Evolutionary conservation across 441 rosid genomes (phyloP).

Genomic region (Geranium incanum): DNA sequence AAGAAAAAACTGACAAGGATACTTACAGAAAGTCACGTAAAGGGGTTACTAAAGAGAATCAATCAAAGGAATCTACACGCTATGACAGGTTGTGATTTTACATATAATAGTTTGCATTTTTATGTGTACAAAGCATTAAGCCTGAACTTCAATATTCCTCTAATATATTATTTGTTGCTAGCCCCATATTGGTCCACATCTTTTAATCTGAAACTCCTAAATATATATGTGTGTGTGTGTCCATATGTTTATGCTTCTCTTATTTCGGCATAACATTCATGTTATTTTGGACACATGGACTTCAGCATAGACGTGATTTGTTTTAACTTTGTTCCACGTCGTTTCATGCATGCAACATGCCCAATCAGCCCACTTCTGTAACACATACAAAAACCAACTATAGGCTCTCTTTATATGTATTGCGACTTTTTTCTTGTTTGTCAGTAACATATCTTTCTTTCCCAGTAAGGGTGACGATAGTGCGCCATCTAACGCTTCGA

Average conservation of each 20-base stretch:
- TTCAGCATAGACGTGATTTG: too few relatives aligned
- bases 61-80: slow-evolving; percentile 37
- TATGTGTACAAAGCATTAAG: background rate
- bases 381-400: background rate
- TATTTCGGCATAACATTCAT: too few relatives aligned
- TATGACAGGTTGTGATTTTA: slow-evolving; percentile 44
- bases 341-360: background rate
- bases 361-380: background rate
- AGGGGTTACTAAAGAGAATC: slow-evolving; percentile 35
- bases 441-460: slow-evolving; percentile 16
- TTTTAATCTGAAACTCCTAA: too few relatives aligned
- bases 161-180: background rate
- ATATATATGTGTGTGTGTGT: too few relatives aligned
- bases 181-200: background rate
- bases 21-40: slow-evolving; percentile 43
- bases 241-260: too few relatives aligned
- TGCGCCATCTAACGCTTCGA: slow-evolving; percentile 35
- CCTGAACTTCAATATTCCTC: background rate
- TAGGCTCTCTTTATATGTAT: background rate
- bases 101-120: slow-evolving; percentile 1
- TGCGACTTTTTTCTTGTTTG: background rate
- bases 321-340: too few relatives aligned
- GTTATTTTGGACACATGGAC: too few relatives aligned
- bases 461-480: slow-evolving; percentile 58
- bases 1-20: slow-evolving; percentile 43